Conservation (phyloP, 345 rosid species). For the Gossypium arboreum region DNA sequence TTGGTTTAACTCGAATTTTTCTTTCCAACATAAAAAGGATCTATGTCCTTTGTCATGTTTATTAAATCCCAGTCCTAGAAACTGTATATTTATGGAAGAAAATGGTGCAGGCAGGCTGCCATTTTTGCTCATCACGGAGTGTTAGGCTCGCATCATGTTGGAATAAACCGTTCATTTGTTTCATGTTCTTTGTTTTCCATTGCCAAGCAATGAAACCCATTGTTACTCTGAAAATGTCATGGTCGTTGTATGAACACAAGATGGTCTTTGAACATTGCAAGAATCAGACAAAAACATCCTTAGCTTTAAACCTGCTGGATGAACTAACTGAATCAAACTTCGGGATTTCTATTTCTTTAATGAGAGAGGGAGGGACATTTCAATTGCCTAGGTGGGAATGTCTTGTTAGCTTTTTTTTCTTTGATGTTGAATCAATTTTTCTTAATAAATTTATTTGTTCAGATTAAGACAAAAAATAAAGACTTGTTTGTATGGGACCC, state of each 20-base stretch:
- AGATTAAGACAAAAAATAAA: background rate
- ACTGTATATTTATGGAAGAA: background rate
- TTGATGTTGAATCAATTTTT: no score
- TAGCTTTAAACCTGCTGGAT: background rate
- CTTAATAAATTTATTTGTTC: background rate
- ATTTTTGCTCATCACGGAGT: background rate
- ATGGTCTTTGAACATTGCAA: background rate
- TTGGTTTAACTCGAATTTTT: constrained; percentile 9
- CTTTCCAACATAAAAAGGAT: background rate
- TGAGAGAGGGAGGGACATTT: background rate
- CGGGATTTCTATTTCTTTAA: no score
- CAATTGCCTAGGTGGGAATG: background rate
- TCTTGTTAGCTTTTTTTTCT: no score
- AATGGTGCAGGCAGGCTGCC: background rate
- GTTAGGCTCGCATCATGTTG: background rate
- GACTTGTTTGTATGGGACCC: background rate
- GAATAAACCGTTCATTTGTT: no score
- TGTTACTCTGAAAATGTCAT: background rate
- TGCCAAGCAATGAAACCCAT: background rate
- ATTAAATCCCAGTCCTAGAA: background rate
- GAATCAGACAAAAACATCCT: background rate
- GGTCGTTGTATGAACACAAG: background rate
- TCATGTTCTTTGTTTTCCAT: no score
- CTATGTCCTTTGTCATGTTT: background rate
- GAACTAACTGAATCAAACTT: no score